These are phyloP conservation scores for Colletotrichum liriopes DNA, from an alignment of 2,329 filamentous ascomycete genomes.

Conservation along the genomic window DNA sequence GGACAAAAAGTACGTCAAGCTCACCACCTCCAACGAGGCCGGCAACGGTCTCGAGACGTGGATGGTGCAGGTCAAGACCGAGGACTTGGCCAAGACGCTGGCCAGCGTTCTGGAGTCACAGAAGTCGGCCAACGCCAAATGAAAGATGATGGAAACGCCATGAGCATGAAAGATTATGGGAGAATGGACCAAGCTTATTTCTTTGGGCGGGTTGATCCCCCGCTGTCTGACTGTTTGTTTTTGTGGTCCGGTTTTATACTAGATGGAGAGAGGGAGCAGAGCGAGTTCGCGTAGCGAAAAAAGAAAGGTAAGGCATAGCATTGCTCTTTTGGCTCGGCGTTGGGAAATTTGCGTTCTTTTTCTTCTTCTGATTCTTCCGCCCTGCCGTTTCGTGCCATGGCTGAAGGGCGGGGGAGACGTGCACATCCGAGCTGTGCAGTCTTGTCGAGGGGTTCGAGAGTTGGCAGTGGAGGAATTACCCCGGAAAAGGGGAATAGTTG, in stretches of 20 bases:
- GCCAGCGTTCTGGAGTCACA: constrained; percentile 48
- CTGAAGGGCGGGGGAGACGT: background rate
- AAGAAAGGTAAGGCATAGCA: constrained; percentile 42
- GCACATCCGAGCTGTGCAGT: background rate
- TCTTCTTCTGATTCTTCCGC: constrained; percentile 3
- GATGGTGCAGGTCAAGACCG: constrained; percentile 80
- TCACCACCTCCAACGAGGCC: constrained; percentile 70
- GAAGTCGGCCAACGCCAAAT: constrained; percentile 71
- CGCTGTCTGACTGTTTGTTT: constrained; percentile 8
- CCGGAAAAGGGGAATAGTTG: background rate
- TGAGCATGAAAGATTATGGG: constrained; percentile 24
- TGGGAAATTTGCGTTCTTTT: constrained; percentile 9
- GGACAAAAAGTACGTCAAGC: constrained; percentile 72
- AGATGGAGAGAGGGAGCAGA: constrained; percentile 25
- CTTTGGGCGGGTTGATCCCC: constrained; percentile 18
- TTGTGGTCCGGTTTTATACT: constrained; percentile 35
- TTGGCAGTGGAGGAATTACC: background rate
- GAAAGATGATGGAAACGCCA: constrained; percentile 38
- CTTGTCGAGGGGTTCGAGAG: background rate
- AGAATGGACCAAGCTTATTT: constrained; percentile 27
- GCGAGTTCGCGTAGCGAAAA: constrained; percentile 26
- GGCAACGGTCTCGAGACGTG: constrained; percentile 77
- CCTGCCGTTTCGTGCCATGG: background rate
- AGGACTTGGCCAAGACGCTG: constrained; percentile 62
- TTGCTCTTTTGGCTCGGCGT: constrained; percentile 39